Evolutionary conservation across 2,329 filamentous ascomycete species (phyloP).

Genomic region (Scytalidium sp.): DNA sequence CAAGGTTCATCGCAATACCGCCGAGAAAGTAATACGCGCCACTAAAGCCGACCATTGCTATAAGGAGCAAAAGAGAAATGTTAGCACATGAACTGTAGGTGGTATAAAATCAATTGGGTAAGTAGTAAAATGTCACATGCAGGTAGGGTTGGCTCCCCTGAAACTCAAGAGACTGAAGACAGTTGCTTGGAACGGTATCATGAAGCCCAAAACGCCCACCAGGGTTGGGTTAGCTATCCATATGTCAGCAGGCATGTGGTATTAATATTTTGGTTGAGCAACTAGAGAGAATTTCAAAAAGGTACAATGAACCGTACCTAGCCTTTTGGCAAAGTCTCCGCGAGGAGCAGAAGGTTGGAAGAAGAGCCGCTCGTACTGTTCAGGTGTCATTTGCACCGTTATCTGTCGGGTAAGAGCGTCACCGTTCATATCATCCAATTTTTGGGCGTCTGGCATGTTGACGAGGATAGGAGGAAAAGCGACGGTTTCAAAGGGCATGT

Average conservation of each 20-base stretch:
- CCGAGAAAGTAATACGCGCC: constrained; percentile 11
- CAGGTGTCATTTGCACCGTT: constrained; percentile 7
- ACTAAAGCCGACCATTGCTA: not conserved
- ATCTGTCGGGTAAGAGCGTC: constrained; percentile 7
- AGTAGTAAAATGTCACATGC: not conserved
- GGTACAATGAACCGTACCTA: constrained; percentile 8
- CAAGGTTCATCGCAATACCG: constrained; percentile 11
- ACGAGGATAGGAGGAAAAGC: too few species aligned
- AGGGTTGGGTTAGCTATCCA: constrained; percentile 9
- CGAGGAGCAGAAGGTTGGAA: constrained; percentile 12
- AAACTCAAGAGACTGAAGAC: constrained; percentile 11
- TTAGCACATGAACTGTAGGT: not conserved
- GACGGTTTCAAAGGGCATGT: too few species aligned
- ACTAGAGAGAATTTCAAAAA: too few species aligned
- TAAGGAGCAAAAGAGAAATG: too few species aligned
- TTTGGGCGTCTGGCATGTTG: too few species aligned
- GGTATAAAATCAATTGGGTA: too few species aligned
- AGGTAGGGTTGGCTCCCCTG: constrained; percentile 6
- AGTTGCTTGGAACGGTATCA: constrained; percentile 7
- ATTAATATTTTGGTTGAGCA: too few species aligned
- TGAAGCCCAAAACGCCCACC: constrained; percentile 10
- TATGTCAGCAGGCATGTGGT: too few species aligned
- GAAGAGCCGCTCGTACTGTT: constrained; percentile 15
- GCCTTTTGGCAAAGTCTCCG: constrained; percentile 12
- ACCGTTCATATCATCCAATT: too few species aligned